Evolutionary conservation across 2,329 filamentous ascomycete genomes (phyloP), one percentile per base, ranked within the genome.

Genomic region (Zarea fungicola): DNA sequence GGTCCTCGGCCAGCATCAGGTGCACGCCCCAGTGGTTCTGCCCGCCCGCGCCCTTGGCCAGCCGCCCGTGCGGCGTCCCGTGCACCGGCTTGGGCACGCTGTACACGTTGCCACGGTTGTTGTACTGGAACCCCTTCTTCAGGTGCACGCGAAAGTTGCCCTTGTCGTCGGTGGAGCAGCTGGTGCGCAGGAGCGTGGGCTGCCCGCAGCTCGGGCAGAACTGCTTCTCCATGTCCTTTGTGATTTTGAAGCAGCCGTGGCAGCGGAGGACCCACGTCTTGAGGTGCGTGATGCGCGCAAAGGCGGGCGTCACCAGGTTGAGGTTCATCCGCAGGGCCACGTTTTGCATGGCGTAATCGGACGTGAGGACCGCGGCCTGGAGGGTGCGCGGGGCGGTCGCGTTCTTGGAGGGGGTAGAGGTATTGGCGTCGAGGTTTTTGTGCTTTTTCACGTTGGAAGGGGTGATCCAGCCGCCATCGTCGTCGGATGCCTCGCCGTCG

Each of bases 301-400:
- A 75, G 14, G 81, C 78, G 0, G 88, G 80, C 1, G 91, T 90
- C 51, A 96, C 78, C 10, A 96, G 81, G 63, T 93, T 89, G 46
- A 99, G 80, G 70, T 96, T 96, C 74, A 97, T 95, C 58, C 95
- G 89, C 5, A 99, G 78, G 2, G 93, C 80, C 7, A 97, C 90
- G 65, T 97, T 97, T 71, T 97, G 92, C 89, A 99, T 95, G 48
- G 93, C 92, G 69, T 88, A 97, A 73, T 99, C 93, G 49, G 87
- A 90, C 1, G 93, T 97, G 62, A 97, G 85, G 37, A 92, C 84
- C n/a, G 90, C 92, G 14, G 88, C 89, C 67, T 95, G 85, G 58
- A 96, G 85, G 11, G 80, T 81, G 53, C 80, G 79, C 29, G 80
- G 75, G n/a, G n/a, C n/a, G n/a, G n/a, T n/a, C 47, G 80, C 74